These are phyloP conservation scores for Bryum argenteum DNA, from an alignment of 225 moss, liverwort and hornwort species.

Conservation along the genomic window DNA sequence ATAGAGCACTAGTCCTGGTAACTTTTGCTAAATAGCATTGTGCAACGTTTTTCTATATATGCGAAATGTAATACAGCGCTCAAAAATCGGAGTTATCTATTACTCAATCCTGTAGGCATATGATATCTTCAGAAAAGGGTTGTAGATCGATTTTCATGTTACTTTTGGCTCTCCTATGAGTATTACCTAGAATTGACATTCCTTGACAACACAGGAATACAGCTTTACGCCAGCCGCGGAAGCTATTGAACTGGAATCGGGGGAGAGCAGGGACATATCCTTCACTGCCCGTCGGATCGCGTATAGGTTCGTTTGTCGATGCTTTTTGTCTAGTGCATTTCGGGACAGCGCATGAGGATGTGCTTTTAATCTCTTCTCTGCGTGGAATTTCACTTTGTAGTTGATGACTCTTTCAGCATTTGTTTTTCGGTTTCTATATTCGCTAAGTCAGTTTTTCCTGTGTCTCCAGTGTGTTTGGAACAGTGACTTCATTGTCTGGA, in stretches of 20 bases:
- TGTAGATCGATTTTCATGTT: too few species aligned
- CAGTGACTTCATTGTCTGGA: constrained; percentile 73
- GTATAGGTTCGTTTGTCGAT: constrained; percentile 51
- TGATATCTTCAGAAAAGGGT: too few species aligned
- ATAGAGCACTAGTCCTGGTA: too few species aligned
- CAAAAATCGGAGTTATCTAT: too few species aligned
- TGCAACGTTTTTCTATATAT: too few species aligned
- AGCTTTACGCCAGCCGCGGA: constrained; percentile 77
- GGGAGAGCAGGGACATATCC: constrained; percentile 65
- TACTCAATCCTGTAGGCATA: too few species aligned
- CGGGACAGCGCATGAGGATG: neutral
- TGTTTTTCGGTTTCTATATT: neutral
- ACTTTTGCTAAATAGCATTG: too few species aligned
- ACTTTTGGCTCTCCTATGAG: too few species aligned
- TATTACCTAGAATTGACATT: neutral
- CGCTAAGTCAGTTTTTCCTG: neutral
- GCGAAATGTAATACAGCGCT: too few species aligned
- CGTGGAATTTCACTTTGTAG: neutral
- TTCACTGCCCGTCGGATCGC: constrained; percentile 80
- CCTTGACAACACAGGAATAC: constrained; percentile 58
- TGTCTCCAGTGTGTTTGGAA: constrained; percentile 68
- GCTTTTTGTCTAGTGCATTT: neutral
- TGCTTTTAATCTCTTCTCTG: neutral
- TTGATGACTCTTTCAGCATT: constrained; percentile 5
- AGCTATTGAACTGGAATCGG: constrained; percentile 86